Evolutionary conservation across 192 early-diverging fungal genomes (phyloP).

Genomic region (Backusella parvicylindrica): DNA sequence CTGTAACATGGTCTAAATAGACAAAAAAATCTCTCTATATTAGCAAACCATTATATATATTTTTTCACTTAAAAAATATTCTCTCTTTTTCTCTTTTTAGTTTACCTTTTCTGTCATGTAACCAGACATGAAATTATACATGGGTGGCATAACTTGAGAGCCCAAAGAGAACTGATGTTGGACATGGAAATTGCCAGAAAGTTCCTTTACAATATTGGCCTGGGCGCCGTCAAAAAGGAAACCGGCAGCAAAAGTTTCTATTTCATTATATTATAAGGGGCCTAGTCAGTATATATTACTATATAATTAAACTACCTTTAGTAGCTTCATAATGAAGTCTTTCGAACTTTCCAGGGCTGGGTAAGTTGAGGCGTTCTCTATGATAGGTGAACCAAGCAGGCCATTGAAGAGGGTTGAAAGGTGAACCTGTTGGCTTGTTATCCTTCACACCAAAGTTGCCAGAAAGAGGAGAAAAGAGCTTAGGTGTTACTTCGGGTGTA

Average conservation of each 20-base stretch:
- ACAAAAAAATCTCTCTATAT: no score
- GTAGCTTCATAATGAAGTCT: conserved; percentile 69
- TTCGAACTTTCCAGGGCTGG: conserved; percentile 83
- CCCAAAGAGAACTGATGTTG: conserved; percentile 91
- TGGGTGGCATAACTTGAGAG: conserved; percentile 70
- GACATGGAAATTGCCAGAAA: conserved; percentile 93
- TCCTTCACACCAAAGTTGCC: conserved; percentile 10
- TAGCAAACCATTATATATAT: not conserved
- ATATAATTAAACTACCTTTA: no score
- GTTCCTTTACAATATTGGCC: conserved; percentile 88
- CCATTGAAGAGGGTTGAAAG: conserved; percentile 34
- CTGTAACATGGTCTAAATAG: conserved; percentile 74
- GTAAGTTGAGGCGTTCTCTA: conserved; percentile 51
- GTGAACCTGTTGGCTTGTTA: conserved; percentile 20
- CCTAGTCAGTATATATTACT: no score
- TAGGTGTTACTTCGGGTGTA: conserved; percentile 2
- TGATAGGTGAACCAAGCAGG: conserved; percentile 34
- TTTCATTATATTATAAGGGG: conserved; percentile 2
- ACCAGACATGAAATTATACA: conserved; percentile 90
- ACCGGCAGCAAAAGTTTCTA: conserved; percentile 80
- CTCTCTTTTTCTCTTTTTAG: not conserved
- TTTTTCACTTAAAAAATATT: fast-evolving
- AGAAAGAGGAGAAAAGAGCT: conserved; percentile 14
- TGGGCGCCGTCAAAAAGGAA: conserved; percentile 93
- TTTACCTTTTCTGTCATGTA: conserved; percentile 74